Evolutionary conservation across 2,329 filamentous ascomycete genomes (phyloP), one percentile per base, ranked within the genome.

Genomic region (Microdochium bolleyi): DNA sequence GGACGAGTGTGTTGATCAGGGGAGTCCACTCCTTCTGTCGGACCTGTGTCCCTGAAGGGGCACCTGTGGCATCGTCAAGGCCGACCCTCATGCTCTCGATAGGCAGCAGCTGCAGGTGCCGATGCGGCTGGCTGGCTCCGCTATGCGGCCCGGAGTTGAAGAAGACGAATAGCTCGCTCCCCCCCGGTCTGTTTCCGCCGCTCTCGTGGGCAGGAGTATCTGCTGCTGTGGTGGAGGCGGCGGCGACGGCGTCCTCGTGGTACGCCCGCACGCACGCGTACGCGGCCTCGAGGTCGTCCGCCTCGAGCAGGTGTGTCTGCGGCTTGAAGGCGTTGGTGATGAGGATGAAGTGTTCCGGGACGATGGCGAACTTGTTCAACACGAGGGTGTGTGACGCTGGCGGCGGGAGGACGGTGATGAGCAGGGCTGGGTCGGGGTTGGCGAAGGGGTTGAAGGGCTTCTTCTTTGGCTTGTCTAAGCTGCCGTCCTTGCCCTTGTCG

Each of bases 341-440:
- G 49, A 90, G 75, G 58, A 90, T 88, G 63, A 87, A 88, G 68
- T 90, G 87, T 60, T 84, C 77, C 0, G 80, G 77, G 32, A 88
- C 84, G 49, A 90, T 70, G 49, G 87, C 85, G 60, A 87, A 90
- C 66, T 89, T 90, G 73, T 90, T 90, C 41, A 90, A 72, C 1
- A 90, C 80, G 44, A 89, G 74, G 54, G 77, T 75, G 65, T 90
- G 85, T 9, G 71, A 66, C 0, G 80, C 34, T 14, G n/a, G 16
- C 16, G 16, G 27, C 27, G 71, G 1, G 71, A 72, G 8, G 87
- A 16, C 66, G 46, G 84, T 67, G 37, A 85, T 71, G 53, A 86
- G 76, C 10, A 80, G 70, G 4, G 75, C 71, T 2, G 71, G 61
- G 0, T 76, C 66, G 0, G 85, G 85, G 54, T 81, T 73, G 32